Base-by-base conservation (phyloP, 495 filamentous ascomycete genomes). In the Bacidia rubella region DNA sequence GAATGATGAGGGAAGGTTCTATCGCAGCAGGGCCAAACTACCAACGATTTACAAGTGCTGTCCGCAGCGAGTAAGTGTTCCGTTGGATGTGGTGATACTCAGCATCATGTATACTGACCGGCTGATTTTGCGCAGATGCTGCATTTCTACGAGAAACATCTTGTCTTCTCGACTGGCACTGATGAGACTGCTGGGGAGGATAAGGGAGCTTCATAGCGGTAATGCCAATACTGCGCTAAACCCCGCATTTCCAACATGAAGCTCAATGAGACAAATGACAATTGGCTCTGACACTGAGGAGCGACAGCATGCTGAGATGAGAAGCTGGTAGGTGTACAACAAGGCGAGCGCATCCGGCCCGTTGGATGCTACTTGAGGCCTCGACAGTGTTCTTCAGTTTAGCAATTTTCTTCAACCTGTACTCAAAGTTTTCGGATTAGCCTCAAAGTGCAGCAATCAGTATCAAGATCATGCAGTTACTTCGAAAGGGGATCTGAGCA, bases 91-190 rank as follows among this genome's bases (percentile, higher is more conserved):
- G 3, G 25, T 22, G n/a, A 17, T 0, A 3, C 32, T 15, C 19
- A 2, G 21, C 9, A 22, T 11, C 21, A 11, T 10, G 15, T 11
- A 55, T 24, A 43, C 53, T 54, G 51, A 53, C 11, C 27, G 11
- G 42, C 12, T 44, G 17, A 5, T 15, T 25, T 12, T n/a, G 20
- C 19, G 35, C 38, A 64, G 63, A 66, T 66, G 64, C 60, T 66
- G 7, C 47, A 59, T 19, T 66, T 66, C 51, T 66, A 66, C 42
- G 64, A 66, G 49, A 54, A 63, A 25, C 64, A 66, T 54, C 57
- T 56, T 29, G 44, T 53, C 24, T 40, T 53, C 21, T 55, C 29
- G 5, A 15, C 25, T 9, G 3, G 3, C 42, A 21, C 12, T 24
- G 17, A n/a, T 5, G 51, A 54, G 0, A 52, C 17, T 15, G 25